Conservation (phyloP, 352 stramenopile species). For the Phytophthora pseudosyringae region DNA sequence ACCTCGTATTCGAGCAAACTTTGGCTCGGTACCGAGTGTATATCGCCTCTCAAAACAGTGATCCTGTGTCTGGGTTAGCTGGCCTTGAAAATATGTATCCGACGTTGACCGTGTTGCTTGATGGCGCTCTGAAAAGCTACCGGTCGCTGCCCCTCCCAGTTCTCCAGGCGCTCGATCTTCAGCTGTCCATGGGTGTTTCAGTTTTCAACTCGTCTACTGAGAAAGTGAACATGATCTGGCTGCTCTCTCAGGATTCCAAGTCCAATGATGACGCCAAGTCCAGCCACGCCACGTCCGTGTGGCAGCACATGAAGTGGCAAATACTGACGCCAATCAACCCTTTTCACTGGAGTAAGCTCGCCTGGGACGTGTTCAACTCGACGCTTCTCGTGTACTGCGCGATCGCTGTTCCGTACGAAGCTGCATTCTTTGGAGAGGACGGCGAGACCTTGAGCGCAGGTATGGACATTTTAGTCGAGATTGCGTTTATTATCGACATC, state of each 20-base stretch:
- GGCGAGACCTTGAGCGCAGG: slow-evolving; percentile 23
- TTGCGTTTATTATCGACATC: slow-evolving; percentile 63
- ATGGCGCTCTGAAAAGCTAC: slow-evolving; percentile 68
- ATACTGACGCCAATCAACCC: slow-evolving; percentile 52
- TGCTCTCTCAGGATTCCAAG: slow-evolving; percentile 50
- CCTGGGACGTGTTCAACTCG: slow-evolving; percentile 59
- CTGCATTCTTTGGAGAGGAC: slow-evolving; percentile 54
- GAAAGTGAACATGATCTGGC: slow-evolving; percentile 71
- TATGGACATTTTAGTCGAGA: slow-evolving; percentile 55
- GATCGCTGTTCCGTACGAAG: slow-evolving; percentile 68
- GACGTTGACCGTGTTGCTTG: slow-evolving; percentile 67
- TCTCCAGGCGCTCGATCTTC: slow-evolving; percentile 66
- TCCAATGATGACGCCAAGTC: slow-evolving; percentile 8
- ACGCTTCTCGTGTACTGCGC: slow-evolving; percentile 59
- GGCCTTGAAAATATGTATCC: slow-evolving; percentile 76
- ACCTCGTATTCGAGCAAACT: slow-evolving; percentile 75
- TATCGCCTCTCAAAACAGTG: slow-evolving; percentile 59
- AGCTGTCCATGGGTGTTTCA: slow-evolving; percentile 78
- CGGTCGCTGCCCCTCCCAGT: slow-evolving; percentile 63
- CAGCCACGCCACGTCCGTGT: slow-evolving; percentile 7
- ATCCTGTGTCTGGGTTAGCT: slow-evolving; percentile 57
- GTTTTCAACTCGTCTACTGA: slow-evolving; percentile 79
- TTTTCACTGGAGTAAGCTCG: slow-evolving; percentile 52
- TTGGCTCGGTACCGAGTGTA: slow-evolving; percentile 71
- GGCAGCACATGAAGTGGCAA: slow-evolving; percentile 37